Base-by-base conservation (phyloP, 805 yeast genomes). In the Kodamaea fukazawae region DNA sequence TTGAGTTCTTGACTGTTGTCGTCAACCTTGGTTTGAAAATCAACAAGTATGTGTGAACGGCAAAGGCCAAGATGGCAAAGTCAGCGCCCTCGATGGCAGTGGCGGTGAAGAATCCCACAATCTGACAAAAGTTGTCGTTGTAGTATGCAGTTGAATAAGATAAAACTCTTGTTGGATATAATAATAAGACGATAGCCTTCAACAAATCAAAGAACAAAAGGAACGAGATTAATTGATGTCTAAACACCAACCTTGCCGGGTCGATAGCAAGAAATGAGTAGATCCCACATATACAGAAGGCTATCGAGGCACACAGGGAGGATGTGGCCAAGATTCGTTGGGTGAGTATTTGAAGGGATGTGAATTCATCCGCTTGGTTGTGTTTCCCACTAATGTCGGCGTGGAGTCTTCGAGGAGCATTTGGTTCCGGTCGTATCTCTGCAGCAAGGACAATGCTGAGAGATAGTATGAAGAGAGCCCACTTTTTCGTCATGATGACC, bases 21-120 rank as follows among this genome's bases (percentile, higher is more conserved):
- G 60, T 55, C 18, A 68, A 53, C 20, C 67, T 70, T 1, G 91
- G 87, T 43, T 69, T 66, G 58, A 86, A 85, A 4, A 89, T 83
- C 22, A 87, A 63, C 31, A 88, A 55, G 18, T 79, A 86, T 7
- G 91, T 83, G 61, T 89, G 96, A 11, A 88, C 61, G 1, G 96
- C 96, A 62, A 89, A 84, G 26, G 83, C 73, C 23, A 87, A 65
- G 38, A 88, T 89, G 12, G 93, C 89, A 26, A 87, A 55, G 60
- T 89, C 97, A 1, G 90, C 88, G 14, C 95, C 95, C 60, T 86
- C 95, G 10, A 85, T 83, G 15, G 87, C 73, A 29, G 81, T 71
- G 3, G 90, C 86, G 1, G 95, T 84, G 60, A 86, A 80, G 69
- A 85, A 88, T 2, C 96, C 96, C 26, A 83, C 73, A 4, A 79